Evolutionary conservation across 495 filamentous ascomycete genomes (phyloP), one percentile per base, ranked within the genome.

Genomic region (Barbatosphaeria neglecta): DNA sequence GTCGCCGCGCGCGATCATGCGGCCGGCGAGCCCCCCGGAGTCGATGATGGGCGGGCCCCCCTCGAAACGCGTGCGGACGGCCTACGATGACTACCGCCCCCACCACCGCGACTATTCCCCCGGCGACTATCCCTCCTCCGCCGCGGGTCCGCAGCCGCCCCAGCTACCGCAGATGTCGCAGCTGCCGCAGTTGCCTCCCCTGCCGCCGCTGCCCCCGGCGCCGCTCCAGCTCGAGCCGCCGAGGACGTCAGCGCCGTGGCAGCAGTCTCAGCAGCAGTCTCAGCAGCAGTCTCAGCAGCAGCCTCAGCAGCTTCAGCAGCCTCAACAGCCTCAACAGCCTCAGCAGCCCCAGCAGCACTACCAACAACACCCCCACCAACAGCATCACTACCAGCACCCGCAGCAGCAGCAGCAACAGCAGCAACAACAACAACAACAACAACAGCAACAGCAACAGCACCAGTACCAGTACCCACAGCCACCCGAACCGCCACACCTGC

Each of bases 1-100:
- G 22, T 74, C 70, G 20, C 69, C 70, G 4, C 59, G 65, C 35
- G 60, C 59, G n/a, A 55, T 51, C 22, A 55, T 64, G 42, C 49
- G 54, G 1, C 54, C 51, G 5, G 41, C 45, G 3, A 61, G 63
- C 40, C 68, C 62, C 47, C n/a, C n/a, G n/a, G 43, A 55, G 35
- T 27, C 52, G 9, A 45, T 52, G n/a, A n/a, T n/a, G n/a, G n/a
- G n/a, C 3, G 51, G 53, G 18, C 28, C 58, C n/a, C 59, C 69
- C 8, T 46, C 59, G 16, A 74, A 74, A 54, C 60, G 66, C 37
- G 53, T 64, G 19, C 63, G 64, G 31, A 43, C 61, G 18, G 59
- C 61, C 39, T 67, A 72, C 51, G 67, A 70, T 25, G 58, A 65
- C 39, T 72, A 61, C 46, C 57, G 22, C 28, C 46, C 18, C 53